A percentile compares a stretch with the other conserved stretches of the same genome.
Conservation (phyloP, 2,329 filamentous ascomycete genomes). For the Nakataea oryzae region DNA sequence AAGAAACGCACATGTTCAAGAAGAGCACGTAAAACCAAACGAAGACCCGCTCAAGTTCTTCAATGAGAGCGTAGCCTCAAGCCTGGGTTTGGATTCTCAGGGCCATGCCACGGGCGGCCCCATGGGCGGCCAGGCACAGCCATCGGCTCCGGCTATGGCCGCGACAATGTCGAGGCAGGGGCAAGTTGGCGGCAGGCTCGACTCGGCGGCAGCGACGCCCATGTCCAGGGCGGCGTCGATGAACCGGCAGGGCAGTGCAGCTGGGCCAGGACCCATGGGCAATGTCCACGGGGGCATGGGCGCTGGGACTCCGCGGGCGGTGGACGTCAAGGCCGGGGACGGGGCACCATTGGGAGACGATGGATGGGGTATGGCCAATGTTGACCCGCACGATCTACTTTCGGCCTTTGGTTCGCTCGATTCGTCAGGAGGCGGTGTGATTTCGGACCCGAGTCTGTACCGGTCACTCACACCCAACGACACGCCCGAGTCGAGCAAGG, state of each 20-base stretch:
- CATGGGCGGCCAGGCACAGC: slow-evolving; percentile 15
- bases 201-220: slow-evolving; percentile 28
- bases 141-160: slow-evolving; percentile 24
- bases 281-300: slow-evolving; percentile 13
- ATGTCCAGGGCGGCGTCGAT: slow-evolving; percentile 41
- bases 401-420: slow-evolving; percentile 29
- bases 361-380: slow-evolving; percentile 26
- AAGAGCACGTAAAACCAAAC: slow-evolving; percentile 47
- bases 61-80: slow-evolving; percentile 35
- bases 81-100: slow-evolving; percentile 40
- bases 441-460: slow-evolving; percentile 43
- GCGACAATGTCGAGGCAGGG: slow-evolving; percentile 34
- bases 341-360: slow-evolving; percentile 13
- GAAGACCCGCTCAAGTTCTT: slow-evolving; percentile 44
- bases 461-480: slow-evolving; percentile 49
- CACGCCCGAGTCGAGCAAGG: slow-evolving; percentile 54
- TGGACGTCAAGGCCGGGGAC: slow-evolving; percentile 14
- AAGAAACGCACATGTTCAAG: slow-evolving; percentile 40
- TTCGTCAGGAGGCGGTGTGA: slow-evolving; percentile 30
- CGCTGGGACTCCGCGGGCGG: slow-evolving; percentile 6
- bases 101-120: slow-evolving; percentile 28
- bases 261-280: slow-evolving; percentile 15
- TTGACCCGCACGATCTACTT: slow-evolving; percentile 43
- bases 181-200: slow-evolving; percentile 24
- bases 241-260: slow-evolving; percentile 36